Evolutionary conservation across 495 filamentous ascomycete species (phyloP), one percentile per base, ranked within the genome.

Genomic region (Friedmanniomyces simplex): DNA sequence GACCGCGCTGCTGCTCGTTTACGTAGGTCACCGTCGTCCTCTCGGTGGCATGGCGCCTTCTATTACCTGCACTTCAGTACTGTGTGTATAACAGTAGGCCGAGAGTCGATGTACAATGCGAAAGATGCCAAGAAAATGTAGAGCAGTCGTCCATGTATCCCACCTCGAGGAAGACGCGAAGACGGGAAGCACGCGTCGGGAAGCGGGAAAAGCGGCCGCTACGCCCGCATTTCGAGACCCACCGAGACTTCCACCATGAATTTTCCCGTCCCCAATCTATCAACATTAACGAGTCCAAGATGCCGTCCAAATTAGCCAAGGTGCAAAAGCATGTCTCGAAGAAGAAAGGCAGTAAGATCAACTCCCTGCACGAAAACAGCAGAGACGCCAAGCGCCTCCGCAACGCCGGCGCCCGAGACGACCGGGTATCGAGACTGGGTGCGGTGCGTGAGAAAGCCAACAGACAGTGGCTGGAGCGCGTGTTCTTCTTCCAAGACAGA

Each of bases 281-380:
- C 28, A 3, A 32, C 4, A 10, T 10, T 32, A 4, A 10, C 28
- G 28, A 32, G 28, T 32, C 3, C 70, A 73, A 63, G 24, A 94
- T 95, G 89, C 81, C 88, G 14, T 87, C 84, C 62, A 80, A 80
- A 58, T 67, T 94, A 14, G 70, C 80, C 49, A 95, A 90, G 64
- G 83, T 90, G 37, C 83, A 87, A 55, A 96, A 95, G 73, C 81
- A 88, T 57, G 87, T 95, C 49, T 69, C 80, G 71, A 84, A 84
- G 74, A 84, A 84, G 72, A 86, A 86, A 71, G 79, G 80, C 50
- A 81, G 79, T 16, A 75, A 75, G 16, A 75, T 85, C 50, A 79
- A 80, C 22, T 76, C 82, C 14, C 75, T 96, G 14, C 89, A 96
- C 67, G 83, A 88, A 65, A 86, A 87, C 68, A 93, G 87, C 65